phyloP scores from a whole-genome alignment of 108 stramenopile species.

The Skeletonema grethae region DNA sequence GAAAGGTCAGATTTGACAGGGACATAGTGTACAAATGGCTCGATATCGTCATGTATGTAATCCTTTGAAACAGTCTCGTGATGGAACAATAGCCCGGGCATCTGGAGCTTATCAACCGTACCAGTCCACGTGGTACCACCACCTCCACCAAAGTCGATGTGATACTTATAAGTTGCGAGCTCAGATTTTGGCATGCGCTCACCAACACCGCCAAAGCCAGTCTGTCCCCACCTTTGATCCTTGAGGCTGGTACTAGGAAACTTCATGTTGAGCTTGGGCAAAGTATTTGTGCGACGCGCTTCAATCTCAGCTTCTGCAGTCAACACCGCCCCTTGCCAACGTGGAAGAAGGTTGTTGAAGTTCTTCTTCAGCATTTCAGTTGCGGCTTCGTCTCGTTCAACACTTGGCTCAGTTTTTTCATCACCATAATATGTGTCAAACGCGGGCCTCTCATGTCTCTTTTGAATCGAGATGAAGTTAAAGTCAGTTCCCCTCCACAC shows the following conservation, averaged over 20 bases:
- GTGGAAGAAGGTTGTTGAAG: not conserved
- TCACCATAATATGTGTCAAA: not conserved
- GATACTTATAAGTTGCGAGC: slow-evolving; percentile 27
- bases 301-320: slow-evolving; percentile 2
- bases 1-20: slow-evolving; percentile 3
- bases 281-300: not conserved
- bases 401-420: not conserved
- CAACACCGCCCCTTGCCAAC: not conserved
- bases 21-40: slow-evolving; percentile 23
- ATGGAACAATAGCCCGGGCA: slow-evolving; percentile 24
- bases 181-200: not conserved
- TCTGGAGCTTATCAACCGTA: slow-evolving; percentile 10
- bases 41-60: slow-evolving; percentile 12
- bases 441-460: not conserved
- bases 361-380: not conserved
- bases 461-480: not conserved
- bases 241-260: not conserved
- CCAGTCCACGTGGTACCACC: slow-evolving; percentile 20
- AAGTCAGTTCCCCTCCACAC: slow-evolving; percentile 44
- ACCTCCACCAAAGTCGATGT: slow-evolving; percentile 40
- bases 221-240: not conserved
- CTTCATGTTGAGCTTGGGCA: not conserved
- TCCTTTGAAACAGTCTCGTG: slow-evolving; percentile 17
- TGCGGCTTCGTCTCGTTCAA: not conserved
- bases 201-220: not conserved